phyloP scores from a whole-genome alignment of 2,329 filamentous ascomycete species.

The Talaromyces rugulosus region DNA sequence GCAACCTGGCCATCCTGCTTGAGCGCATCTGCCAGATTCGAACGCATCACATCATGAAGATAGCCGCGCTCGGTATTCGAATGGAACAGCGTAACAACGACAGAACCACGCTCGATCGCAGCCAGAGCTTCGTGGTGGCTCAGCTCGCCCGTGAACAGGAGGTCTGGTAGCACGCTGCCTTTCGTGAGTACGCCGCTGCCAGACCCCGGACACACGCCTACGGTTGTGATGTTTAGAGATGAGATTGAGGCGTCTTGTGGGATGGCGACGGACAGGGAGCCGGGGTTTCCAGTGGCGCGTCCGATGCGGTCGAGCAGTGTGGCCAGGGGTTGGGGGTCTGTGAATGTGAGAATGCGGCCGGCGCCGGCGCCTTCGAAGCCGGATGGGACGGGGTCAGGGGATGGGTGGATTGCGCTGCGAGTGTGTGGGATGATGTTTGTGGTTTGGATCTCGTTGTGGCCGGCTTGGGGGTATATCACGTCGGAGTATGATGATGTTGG shows the following conservation, averaged over 20 bases:
- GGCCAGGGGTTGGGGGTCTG: slow-evolving; percentile 48
- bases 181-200: slow-evolving; percentile 70
- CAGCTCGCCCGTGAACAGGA: slow-evolving; percentile 89
- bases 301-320: slow-evolving; percentile 60
- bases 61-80: slow-evolving; percentile 90
- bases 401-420: slow-evolving; percentile 52
- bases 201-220: slow-evolving; percentile 87
- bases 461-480: slow-evolving; percentile 35
- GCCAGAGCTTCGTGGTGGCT: slow-evolving; percentile 87
- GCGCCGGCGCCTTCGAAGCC: slow-evolving; percentile 53
- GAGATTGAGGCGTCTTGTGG: slow-evolving; percentile 55
- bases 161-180: slow-evolving; percentile 57
- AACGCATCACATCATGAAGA: slow-evolving; percentile 65
- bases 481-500: slow-evolving; percentile 29
- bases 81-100: slow-evolving; percentile 82
- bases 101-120: slow-evolving; percentile 76
- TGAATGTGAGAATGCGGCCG: slow-evolving; percentile 57
- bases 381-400: slow-evolving; percentile 27
- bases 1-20: slow-evolving; percentile 53
- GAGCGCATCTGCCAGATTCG: slow-evolving; percentile 59
- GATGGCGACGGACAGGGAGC: slow-evolving; percentile 60
- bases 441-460: slow-evolving; percentile 18
- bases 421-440: slow-evolving; percentile 46
- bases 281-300: slow-evolving; percentile 61
- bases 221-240: slow-evolving; percentile 58